phyloP scores from a whole-genome alignment of 805 yeast species.

The Cyberlindnera americana region DNA sequence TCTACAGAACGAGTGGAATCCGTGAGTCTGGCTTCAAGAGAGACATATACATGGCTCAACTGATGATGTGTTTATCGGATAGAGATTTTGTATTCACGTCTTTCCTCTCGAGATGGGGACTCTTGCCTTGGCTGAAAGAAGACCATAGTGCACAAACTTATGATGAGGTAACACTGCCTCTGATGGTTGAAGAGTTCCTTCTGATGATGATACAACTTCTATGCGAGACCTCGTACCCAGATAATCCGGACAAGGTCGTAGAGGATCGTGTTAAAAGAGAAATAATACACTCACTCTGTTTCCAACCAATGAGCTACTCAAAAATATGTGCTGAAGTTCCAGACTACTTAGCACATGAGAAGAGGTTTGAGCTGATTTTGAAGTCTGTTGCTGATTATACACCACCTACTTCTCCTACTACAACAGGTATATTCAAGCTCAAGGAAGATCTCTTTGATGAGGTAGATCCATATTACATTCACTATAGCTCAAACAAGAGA shows the following conservation, averaged over 20 bases:
- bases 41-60: slow-evolving; percentile 72
- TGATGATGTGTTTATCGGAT: slow-evolving; percentile 48
- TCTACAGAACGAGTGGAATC: slow-evolving; percentile 73
- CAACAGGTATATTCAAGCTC: slow-evolving; percentile 63
- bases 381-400: slow-evolving; percentile 53
- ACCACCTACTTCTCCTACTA: slow-evolving; percentile 56
- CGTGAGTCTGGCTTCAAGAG: slow-evolving; percentile 80
- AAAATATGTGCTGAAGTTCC: slow-evolving; percentile 68
- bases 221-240: slow-evolving; percentile 61
- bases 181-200: slow-evolving; percentile 78
- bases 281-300: slow-evolving; percentile 79
- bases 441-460: slow-evolving; percentile 49
- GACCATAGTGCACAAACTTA: slow-evolving; percentile 41
- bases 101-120: slow-evolving; percentile 66
- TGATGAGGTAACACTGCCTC: slow-evolving; percentile 41
- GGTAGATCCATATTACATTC: slow-evolving; percentile 81
- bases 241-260: slow-evolving; percentile 45
- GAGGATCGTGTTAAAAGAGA: slow-evolving; percentile 58
- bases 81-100: slow-evolving; percentile 57
- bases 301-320: slow-evolving; percentile 67
- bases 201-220: slow-evolving; percentile 63
- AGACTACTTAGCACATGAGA: slow-evolving; percentile 70
- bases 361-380: slow-evolving; percentile 64
- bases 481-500: slow-evolving; percentile 70
- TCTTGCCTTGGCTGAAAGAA: slow-evolving; percentile 50